Evolutionary conservation across 805 yeast genomes (phyloP), one percentile per base, ranked within the genome.

Genomic region (Ogataea populi-albae): DNA sequence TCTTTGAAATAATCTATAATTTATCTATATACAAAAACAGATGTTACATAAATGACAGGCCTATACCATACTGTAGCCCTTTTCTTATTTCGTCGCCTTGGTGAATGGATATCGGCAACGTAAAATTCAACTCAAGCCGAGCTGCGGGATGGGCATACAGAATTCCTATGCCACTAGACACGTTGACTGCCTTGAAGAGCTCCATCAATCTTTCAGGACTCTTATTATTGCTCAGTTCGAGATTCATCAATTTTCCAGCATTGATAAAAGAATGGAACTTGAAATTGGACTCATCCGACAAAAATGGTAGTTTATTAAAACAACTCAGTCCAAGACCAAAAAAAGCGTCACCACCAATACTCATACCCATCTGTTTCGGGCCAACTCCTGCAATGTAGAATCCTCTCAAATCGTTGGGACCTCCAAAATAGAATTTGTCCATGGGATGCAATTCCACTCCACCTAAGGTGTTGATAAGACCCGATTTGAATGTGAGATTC

Each of bases 21-120:
- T 17, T 31, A 32, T 22, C 27, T 26, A 22, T 30, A 35, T 32
- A 30, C 37, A 32, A 25, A 19, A 15, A n/a, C 34, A 25, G 26
- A 22, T 15, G 11, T 52, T 60, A 75, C 65, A 75, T 63, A 48
- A 75, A 76, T 8, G 79, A 69, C n/a, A 74, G 57, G 1, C 81
- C 81, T 28, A 76, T 71, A 8, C 81, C 81, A 54, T 73, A 75
- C 47, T 76, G 81, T 7, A 76, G 41, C 0, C 81, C 81, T 46
- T 71, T 75, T 33, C 80, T 51, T 5, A 65, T 46, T 18, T 61
- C 62, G 45, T 75, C 81, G 9, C 68, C 59, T n/a, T 60, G 59
- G 46, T 68, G 69, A 1, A 60, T 63, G 3, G 63, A 48, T 18
- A 75, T 39, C 0, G 81, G 81, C 17, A 76, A 47, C 3, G 68